Percentiles rank a stretch among this genome's conserved stretches.
Conservation (phyloP, 352 stramenopile species). For the Phytophthora hybrid region DNA sequence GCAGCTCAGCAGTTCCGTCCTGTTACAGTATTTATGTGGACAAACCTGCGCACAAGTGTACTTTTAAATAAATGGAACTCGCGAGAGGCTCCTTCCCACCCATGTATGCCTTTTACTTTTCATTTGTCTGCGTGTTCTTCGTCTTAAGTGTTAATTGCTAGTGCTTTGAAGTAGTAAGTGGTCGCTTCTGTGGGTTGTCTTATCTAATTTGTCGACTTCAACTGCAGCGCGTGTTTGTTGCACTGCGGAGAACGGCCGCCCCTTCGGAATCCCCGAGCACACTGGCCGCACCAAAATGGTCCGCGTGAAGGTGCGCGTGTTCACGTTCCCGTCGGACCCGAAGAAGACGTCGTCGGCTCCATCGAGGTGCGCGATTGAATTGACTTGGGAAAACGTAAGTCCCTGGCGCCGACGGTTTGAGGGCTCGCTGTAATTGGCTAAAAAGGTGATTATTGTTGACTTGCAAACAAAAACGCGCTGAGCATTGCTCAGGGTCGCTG, state of each 20-base stretch:
- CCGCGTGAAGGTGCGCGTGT: constrained; percentile 76
- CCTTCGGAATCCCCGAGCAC: not conserved
- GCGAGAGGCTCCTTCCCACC: constrained; percentile 16
- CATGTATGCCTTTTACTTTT: constrained; percentile 26
- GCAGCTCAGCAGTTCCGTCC: constrained; percentile 6
- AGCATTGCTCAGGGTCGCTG: too few species aligned
- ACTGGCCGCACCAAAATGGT: constrained; percentile 27
- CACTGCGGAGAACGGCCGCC: not conserved
- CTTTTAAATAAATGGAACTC: constrained; percentile 28
- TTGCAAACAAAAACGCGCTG: too few species aligned
- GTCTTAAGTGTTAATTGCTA: not conserved
- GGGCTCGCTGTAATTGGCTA: too few species aligned
- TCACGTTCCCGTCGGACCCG: constrained; percentile 77
- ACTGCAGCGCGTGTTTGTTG: too few species aligned
- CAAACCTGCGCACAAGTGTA: constrained; percentile 37
- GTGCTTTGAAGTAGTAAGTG: too few species aligned
- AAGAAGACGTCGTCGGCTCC: constrained; percentile 70
- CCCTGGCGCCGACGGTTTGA: too few species aligned
- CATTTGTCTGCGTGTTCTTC: not conserved
- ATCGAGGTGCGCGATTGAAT: constrained; percentile 53
- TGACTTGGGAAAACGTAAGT: too few species aligned
- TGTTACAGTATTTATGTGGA: constrained; percentile 48
- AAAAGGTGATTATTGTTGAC: too few species aligned
- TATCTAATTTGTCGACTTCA: too few species aligned
- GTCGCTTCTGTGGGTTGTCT: too few species aligned